Evolutionary conservation across 345 rosid species (phyloP).

Genomic region (Lepidium africanum): DNA sequence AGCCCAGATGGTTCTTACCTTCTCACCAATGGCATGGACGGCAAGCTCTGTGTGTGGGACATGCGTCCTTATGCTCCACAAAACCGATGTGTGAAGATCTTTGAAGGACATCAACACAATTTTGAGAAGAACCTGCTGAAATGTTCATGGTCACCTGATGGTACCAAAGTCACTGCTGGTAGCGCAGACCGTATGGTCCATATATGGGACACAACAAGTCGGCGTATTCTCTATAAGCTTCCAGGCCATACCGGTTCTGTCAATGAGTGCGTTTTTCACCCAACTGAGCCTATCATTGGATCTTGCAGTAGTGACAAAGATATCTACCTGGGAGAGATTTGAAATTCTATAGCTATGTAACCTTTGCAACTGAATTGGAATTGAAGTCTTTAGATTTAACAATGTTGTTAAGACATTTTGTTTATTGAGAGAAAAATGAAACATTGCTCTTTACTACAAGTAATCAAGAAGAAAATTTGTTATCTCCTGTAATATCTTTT

Average conservation of each 20-base stretch:
- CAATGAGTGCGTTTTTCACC: conserved; percentile 85
- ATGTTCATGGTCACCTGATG: conserved; percentile 93
- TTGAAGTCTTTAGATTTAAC: conserved; percentile 12
- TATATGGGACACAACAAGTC: conserved; percentile 90
- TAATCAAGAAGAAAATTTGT: conserved; percentile 15
- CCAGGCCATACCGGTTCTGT: conserved; percentile 95
- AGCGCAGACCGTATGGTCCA: conserved; percentile 96
- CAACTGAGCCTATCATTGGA: conserved; percentile 76
- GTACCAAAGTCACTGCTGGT: conserved; percentile 92
- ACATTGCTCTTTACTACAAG: conserved; percentile 7
- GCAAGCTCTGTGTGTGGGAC: conserved; percentile 94
- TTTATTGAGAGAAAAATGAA: conserved; percentile 5
- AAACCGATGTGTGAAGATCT: conserved; percentile 83
- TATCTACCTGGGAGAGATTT: conserved; percentile 89
- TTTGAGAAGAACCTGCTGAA: conserved; percentile 89
- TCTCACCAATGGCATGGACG: conserved; percentile 89
- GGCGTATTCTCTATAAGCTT: conserved; percentile 81
- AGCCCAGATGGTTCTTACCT: conserved; percentile 98
- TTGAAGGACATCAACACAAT: conserved; percentile 97
- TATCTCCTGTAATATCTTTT: conserved; percentile 5
- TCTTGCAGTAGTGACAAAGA: conserved; percentile 96
- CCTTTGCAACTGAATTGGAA: background rate
- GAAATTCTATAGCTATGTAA: conserved; percentile 16
- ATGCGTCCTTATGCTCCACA: conserved; percentile 98
- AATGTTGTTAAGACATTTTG: conserved; percentile 12